Evolutionary conservation across 176 grass and related monocot species (phyloP).

Genomic region (Alloteropsis semialata): DNA sequence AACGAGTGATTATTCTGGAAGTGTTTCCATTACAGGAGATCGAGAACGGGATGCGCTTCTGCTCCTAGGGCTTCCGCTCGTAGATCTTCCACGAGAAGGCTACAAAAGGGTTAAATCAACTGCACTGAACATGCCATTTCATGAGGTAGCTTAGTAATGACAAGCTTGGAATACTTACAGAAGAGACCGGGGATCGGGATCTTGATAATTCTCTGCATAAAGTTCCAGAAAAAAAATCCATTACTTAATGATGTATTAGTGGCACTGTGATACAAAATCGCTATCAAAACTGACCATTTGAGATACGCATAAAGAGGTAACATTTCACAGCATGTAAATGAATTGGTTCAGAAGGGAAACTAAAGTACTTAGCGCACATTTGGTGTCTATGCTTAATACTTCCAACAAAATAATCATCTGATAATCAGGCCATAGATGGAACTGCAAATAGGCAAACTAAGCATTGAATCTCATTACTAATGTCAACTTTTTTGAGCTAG

Average conservation of each 20-base stretch:
- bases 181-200: conserved; percentile 28
- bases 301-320: background rate
- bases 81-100: conserved; percentile 35
- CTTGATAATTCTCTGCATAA: conserved; percentile 35
- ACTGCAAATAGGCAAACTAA: conserved; percentile 5
- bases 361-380: background rate
- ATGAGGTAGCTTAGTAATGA: background rate
- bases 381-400: background rate
- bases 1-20: background rate
- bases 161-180: conserved; percentile 22
- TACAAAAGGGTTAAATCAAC: background rate
- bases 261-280: background rate
- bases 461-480: background rate
- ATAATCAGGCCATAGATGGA: conserved; percentile 10
- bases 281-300: background rate
- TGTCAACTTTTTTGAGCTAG: background rate
- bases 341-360: background rate
- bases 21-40: conserved; percentile 36
- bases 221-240: conserved; percentile 1
- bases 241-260: background rate
- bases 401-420: background rate
- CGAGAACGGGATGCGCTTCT: conserved; percentile 31
- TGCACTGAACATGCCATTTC: background rate
- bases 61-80: conserved; percentile 37
- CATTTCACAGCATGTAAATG: background rate